Evolutionary conservation across 495 filamentous ascomycete genomes (phyloP), one percentile per base, ranked within the genome.

Genomic region (Xylona heveae): DNA sequence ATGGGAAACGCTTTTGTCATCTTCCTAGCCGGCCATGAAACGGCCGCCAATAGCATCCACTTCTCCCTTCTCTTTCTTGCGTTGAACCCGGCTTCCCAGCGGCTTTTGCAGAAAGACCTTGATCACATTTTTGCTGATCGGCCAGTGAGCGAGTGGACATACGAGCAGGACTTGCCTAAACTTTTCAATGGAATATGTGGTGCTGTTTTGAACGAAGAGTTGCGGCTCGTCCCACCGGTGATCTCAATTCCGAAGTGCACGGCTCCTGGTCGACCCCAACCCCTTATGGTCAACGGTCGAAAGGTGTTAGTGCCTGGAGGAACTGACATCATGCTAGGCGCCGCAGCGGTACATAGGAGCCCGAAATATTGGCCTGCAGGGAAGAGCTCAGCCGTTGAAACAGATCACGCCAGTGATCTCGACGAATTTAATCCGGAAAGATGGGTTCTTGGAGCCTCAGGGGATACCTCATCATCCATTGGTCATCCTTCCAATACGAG

Each of bases 1-100:
- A 54, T 75, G 16, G 71, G 68, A 19, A 76, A 81, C 42, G 64
- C 71, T 7, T 81, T 77, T 47, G 63, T 78, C 41, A 70, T 76
- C 46, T 63, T 70, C 24, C 53, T 79, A 9, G 74, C 75, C 1
- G 75, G 75, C 14, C 75, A 81, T 46, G 75, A 79, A 44, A 75
- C 75, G 1, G 67, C 71, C 3, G 72, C 74, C 28, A 76, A 76
- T 48, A 58, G 59, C 1, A 48, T 75, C 6, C 70, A 78, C 43
- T 76, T 69, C 42, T 50, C 62, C 9, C 47, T 78, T 1, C 28
- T 73, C 28, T 53, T 61, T 34, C 61, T 81, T 1, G 75, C 75
- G 16, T 57, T 61, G 36, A 58, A 72, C 47, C 60, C 62, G 10
- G 31, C 47, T 2, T 52, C 54, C 10, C 75, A 81, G 38, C 54